These are phyloP conservation scores for Rhinocladiella similis DNA, from an alignment of 2,329 filamentous ascomycete species.

Conservation along the genomic window DNA sequence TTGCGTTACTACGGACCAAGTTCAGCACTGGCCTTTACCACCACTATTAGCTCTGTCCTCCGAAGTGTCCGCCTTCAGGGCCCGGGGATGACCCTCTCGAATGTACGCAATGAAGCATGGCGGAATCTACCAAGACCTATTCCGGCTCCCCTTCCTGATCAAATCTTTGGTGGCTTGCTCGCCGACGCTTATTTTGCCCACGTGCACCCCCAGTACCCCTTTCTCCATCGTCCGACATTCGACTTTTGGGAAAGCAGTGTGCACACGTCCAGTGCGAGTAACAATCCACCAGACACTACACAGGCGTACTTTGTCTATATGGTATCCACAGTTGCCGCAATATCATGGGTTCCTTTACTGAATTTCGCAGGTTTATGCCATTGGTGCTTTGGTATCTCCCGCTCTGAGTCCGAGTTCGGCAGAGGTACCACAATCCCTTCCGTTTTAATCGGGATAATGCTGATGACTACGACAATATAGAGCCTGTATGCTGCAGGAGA, in stretches of 20 bases:
- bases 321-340: background rate
- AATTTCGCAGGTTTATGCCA: background rate
- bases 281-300: background rate
- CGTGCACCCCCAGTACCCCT: conserved; percentile 41
- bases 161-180: conserved; percentile 20
- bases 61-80: conserved; percentile 3
- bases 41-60: conserved; percentile 15
- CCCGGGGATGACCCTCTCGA: background rate
- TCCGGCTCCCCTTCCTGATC: conserved; percentile 22
- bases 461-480: conserved; percentile 2
- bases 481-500: too few relatives aligned
- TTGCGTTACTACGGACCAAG: conserved; percentile 41
- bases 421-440: too few relatives aligned
- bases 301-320: background rate
- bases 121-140: conserved; percentile 14
- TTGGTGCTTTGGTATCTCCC: conserved; percentile 1
- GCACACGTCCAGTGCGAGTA: background rate
- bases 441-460: too few relatives aligned
- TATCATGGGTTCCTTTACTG: background rate
- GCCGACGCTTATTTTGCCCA: conserved; percentile 39
- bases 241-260: conserved; percentile 33
- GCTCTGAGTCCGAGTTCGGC: too few relatives aligned
- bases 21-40: conserved; percentile 34
- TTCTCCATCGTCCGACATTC: conserved; percentile 39
- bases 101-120: background rate